Percentiles rank a stretch among this genome's conserved stretches.
These are phyloP conservation scores for Sporobolomyces pararoseus DNA, from an alignment of 768 basidiomycete species.

Conservation along the genomic window DNA sequence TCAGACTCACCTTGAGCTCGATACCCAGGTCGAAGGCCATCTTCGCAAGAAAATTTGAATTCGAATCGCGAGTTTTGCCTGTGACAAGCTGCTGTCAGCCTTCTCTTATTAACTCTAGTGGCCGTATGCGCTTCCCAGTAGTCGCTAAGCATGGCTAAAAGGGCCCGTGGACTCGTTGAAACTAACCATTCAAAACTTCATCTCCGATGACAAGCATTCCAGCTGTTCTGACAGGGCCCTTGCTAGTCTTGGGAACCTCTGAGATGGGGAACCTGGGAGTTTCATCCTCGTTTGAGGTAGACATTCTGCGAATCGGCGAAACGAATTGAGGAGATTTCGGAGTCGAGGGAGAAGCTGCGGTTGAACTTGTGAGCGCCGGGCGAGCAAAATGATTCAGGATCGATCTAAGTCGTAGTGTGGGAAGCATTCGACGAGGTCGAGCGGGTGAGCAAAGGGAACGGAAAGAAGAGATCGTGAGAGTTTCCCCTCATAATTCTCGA, in stretches of 20 bases:
- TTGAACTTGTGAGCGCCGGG: neutral
- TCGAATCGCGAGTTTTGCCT: constrained; percentile 56
- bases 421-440: constrained; percentile 3
- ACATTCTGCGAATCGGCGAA: constrained; percentile 17
- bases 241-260: neutral
- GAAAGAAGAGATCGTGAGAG: neutral
- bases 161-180: too few relatives aligned
- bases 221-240: constrained; percentile 44
- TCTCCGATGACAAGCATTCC: constrained; percentile 51
- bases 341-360: too few relatives aligned
- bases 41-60: constrained; percentile 72
- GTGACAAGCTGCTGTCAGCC: too few relatives aligned
- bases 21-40: constrained; percentile 85
- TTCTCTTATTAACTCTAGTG: too few relatives aligned
- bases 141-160: too few relatives aligned
- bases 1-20: constrained; percentile 59
- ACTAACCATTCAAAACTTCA: constrained; percentile 90
- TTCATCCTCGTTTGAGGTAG: neutral
- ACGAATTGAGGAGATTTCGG: neutral
- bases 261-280: constrained; percentile 20
- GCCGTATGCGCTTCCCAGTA: too few relatives aligned
- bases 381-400: neutral
- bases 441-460: neutral
- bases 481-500: neutral
- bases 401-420: neutral